These are phyloP conservation scores for Coniochaeta ligniaria DNA, from an alignment of 2,329 filamentous ascomycete species.

Conservation along the genomic window DNA sequence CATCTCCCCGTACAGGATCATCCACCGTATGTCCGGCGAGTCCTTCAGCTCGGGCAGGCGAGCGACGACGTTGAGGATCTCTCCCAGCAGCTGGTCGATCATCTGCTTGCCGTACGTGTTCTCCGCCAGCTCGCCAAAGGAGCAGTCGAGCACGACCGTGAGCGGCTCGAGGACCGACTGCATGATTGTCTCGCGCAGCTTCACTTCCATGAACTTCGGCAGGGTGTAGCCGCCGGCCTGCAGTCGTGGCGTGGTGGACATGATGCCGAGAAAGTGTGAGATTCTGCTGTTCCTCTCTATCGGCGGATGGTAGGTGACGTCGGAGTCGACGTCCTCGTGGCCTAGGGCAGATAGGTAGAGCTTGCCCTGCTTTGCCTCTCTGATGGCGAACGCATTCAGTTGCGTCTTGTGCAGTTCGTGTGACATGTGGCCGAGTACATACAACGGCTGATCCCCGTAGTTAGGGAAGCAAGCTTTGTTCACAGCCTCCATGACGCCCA, in stretches of 20 bases:
- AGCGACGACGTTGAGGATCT: conserved; percentile 66
- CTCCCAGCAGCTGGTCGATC: conserved; percentile 64
- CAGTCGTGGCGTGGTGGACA: conserved; percentile 57
- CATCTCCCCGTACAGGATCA: conserved; percentile 53
- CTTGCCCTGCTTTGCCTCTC: conserved; percentile 23
- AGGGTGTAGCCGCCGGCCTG: conserved; percentile 51
- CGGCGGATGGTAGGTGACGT: conserved; percentile 12
- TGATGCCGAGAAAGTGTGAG: conserved; percentile 53
- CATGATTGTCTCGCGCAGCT: conserved; percentile 73
- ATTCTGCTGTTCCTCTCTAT: conserved; percentile 16
- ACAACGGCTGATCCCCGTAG: conserved; percentile 58
- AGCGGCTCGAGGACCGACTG: conserved; percentile 74
- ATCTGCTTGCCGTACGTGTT: conserved; percentile 59
- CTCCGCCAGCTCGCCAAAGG: conserved; percentile 63
- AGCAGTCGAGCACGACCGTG: conserved; percentile 69
- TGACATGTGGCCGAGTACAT: conserved; percentile 62
- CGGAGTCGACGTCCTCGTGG: background rate
- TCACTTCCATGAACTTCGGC: conserved; percentile 59
- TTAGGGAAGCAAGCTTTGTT: conserved; percentile 66
- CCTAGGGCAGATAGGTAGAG: conserved; percentile 24
- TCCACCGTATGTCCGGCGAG: conserved; percentile 47
- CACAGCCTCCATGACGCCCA: conserved; percentile 76
- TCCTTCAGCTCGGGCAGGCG: conserved; percentile 66
- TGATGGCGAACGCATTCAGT: conserved; percentile 29
- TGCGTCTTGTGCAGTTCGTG: conserved; percentile 37